Percentiles rank a stretch among this genome's conserved stretches.
Conservation (phyloP, 2,329 filamentous ascomycete genomes). For the Pleoardoris graminearum region DNA sequence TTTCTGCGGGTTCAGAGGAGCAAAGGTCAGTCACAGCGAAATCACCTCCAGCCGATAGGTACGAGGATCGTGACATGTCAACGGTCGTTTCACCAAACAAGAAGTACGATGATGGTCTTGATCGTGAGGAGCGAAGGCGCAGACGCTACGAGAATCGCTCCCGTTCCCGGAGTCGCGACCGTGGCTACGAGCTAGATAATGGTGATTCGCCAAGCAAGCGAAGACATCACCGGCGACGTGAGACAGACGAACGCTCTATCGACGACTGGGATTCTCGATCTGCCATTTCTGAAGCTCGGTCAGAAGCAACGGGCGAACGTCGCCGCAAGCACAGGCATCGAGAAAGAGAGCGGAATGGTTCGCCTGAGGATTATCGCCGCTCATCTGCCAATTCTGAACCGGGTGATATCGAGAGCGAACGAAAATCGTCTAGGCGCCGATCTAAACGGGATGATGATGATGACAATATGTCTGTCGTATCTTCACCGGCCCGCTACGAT, state of each 20-base stretch:
- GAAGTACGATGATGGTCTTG: slow-evolving; percentile 34
- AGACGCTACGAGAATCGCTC: slow-evolving; percentile 20
- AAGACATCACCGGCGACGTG: slow-evolving; percentile 40
- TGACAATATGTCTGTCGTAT: slow-evolving; percentile 48
- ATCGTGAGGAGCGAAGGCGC: slow-evolving; percentile 36
- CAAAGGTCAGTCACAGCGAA: slow-evolving; percentile 27
- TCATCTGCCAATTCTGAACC: slow-evolving; percentile 47
- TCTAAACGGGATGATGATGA: slow-evolving; percentile 51
- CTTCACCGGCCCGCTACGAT: slow-evolving; percentile 46
- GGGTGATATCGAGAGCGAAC: slow-evolving; percentile 44
- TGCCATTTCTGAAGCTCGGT: slow-evolving; percentile 42
- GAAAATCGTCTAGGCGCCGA: slow-evolving; percentile 44
- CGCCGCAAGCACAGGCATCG: slow-evolving; percentile 39
- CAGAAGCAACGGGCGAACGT: slow-evolving; percentile 41
- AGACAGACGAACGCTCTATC: slow-evolving; percentile 35
- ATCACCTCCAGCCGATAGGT: slow-evolving; percentile 20
- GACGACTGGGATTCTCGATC: slow-evolving; percentile 49
- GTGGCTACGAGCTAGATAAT: slow-evolving; percentile 37
- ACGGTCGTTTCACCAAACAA: slow-evolving; percentile 29
- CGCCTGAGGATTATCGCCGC: slow-evolving; percentile 32
- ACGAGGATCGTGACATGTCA: slow-evolving; percentile 16
- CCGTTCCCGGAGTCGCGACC: slow-evolving; percentile 43
- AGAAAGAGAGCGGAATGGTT: slow-evolving; percentile 38
- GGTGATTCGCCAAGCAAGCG: slow-evolving; percentile 30
- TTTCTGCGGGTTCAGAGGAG: slow-evolving; percentile 39